phyloP scores from a whole-genome alignment of 805 yeast species.

The Metschnikowia baotianmanensis region DNA sequence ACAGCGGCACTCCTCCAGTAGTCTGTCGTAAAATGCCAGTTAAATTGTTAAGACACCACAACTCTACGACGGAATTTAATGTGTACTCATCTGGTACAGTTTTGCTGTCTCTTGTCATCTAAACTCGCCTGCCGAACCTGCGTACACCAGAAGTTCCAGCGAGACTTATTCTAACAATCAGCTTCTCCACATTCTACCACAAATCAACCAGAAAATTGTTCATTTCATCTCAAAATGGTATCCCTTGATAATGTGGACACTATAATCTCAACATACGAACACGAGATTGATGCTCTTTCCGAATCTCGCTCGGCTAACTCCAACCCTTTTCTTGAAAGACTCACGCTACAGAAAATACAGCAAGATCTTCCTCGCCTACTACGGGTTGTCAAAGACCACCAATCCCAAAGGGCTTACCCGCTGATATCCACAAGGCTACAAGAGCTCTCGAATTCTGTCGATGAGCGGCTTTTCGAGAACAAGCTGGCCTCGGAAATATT shows the following conservation, averaged over 20 bases:
- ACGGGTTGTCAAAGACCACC: slow-evolving; percentile 10
- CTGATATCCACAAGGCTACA: slow-evolving; percentile 7
- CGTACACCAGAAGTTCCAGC: neutral
- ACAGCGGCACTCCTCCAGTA: too few relatives aligned
- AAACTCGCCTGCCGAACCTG: neutral
- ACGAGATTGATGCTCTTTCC: slow-evolving; percentile 7
- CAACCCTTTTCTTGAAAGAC: slow-evolving; percentile 13
- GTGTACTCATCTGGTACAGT: too few relatives aligned
- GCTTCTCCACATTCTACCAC: neutral
- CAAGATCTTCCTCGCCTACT: slow-evolving; percentile 19
- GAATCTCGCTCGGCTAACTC: neutral
- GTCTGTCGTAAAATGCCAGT: too few relatives aligned
- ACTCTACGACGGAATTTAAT: too few relatives aligned
- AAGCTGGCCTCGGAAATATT: slow-evolving; percentile 1
- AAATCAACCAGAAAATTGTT: neutral
- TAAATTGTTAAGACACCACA: too few relatives aligned
- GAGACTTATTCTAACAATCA: neutral
- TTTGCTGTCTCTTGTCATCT: too few relatives aligned
- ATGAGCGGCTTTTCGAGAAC: slow-evolving; percentile 8
- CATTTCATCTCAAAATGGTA: neutral
- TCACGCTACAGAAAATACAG: slow-evolving; percentile 14
- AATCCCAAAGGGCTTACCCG: slow-evolving; percentile 7
- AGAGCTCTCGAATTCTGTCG: slow-evolving; percentile 10
- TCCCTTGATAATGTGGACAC: slow-evolving; percentile 4
- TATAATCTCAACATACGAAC: slow-evolving; percentile 9